Evolutionary conservation across 495 filamentous ascomycete species (phyloP).

Genomic region (Neurospora sp.): DNA sequence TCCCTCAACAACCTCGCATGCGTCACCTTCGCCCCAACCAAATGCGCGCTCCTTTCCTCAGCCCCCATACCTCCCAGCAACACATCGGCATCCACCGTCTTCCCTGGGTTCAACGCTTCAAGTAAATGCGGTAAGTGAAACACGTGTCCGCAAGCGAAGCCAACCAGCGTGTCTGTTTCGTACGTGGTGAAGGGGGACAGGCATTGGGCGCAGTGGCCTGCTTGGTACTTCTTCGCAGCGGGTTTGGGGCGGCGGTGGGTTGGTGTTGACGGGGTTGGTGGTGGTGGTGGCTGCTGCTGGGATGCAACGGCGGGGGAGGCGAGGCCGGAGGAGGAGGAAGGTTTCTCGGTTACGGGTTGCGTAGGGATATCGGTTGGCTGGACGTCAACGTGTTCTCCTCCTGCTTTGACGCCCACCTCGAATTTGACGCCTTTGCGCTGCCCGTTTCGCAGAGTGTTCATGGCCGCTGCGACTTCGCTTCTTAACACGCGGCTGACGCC

Average conservation of each 20-base stretch:
- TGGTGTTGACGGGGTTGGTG: background rate
- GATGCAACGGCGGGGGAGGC: background rate
- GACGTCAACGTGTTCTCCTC: conserved; percentile 30
- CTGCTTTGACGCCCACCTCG: conserved; percentile 47
- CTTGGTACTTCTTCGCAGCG: conserved; percentile 19
- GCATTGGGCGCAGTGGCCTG: conserved; percentile 55
- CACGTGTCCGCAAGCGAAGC: conserved; percentile 84
- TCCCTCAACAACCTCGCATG: conserved; percentile 72
- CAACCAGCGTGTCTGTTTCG: conserved; percentile 72
- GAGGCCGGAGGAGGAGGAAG: background rate
- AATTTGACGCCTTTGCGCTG: conserved; percentile 82
- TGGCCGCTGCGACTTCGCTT: conserved; percentile 75
- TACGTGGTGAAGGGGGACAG: conserved; percentile 44
- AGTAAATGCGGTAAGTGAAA: conserved; percentile 82
- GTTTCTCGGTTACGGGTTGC: conserved; percentile 9
- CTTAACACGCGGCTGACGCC: conserved; percentile 81
- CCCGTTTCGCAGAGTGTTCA: conserved; percentile 65
- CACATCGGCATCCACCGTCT: conserved; percentile 18
- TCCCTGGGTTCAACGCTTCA: conserved; percentile 33
- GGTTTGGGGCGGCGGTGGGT: conserved; percentile 5
- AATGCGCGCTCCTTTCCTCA: conserved; percentile 29
- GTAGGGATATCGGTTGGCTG: conserved; percentile 20
- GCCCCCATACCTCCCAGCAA: conserved; percentile 20
- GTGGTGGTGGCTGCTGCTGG: background rate
- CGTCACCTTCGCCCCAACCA: conserved; percentile 76